These are phyloP conservation scores for Scopulariopsis brevicaulis DNA, from an alignment of 2,329 filamentous ascomycete species.

Conservation along the genomic window DNA sequence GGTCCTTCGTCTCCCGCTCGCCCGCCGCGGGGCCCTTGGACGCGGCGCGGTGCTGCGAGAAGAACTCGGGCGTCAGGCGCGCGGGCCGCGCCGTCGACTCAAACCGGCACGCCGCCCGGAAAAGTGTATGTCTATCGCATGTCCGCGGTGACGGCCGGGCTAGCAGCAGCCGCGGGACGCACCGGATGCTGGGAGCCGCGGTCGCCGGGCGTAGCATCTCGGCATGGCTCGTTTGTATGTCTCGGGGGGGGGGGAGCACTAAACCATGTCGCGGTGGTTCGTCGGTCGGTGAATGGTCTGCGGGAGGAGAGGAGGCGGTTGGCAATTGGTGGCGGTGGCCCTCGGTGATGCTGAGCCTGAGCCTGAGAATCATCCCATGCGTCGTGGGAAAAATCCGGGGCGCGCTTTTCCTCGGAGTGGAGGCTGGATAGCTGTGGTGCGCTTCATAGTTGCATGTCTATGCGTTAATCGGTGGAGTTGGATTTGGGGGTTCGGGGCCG, in stretches of 20 bases:
- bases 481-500: not conserved
- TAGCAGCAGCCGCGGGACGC: not conserved
- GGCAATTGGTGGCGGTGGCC: not conserved
- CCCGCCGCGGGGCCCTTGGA: not conserved
- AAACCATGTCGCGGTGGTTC: not conserved
- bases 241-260: not conserved
- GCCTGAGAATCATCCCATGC: not conserved
- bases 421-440: not conserved
- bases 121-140: not conserved
- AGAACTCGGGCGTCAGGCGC: slow-evolving; percentile 1
- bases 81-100: not conserved
- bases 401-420: not conserved
- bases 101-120: not conserved
- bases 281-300: not conserved
- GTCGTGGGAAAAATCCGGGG: not conserved
- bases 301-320: not conserved
- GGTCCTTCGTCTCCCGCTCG: not conserved
- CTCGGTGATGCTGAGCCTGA: not conserved
- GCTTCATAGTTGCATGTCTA: not conserved
- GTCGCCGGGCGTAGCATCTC: slow-evolving; percentile 3
- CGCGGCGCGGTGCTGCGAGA: not conserved
- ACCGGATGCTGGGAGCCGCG: slow-evolving; percentile 1
- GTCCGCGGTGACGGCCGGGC: not conserved
- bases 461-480: not conserved
- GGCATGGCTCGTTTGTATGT: not conserved